phyloP scores from a whole-genome alignment of 164 flowering plant genomes.

The Macadamia tetraphylla region DNA sequence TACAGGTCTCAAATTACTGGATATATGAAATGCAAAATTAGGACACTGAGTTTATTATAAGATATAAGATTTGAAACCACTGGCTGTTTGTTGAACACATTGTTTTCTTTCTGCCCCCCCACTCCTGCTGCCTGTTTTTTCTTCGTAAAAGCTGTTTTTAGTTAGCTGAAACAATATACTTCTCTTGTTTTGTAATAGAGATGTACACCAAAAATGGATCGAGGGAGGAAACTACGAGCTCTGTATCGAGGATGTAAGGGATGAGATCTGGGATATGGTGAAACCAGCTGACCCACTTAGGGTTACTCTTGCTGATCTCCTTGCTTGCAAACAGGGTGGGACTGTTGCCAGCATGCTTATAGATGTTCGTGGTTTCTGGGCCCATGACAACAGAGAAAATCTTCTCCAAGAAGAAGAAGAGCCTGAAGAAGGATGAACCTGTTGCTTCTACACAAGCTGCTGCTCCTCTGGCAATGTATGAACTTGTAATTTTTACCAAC shows the following conservation, averaged over 20 bases:
- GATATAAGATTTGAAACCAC: not conserved
- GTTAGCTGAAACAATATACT: not conserved
- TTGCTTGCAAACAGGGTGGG: conserved; percentile 91
- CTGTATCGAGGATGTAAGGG: conserved; percentile 73
- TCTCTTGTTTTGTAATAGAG: conserved; percentile 30
- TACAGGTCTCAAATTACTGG: conserved; percentile 55
- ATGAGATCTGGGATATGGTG: conserved; percentile 99
- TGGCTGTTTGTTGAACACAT: no score
- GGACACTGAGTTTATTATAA: not conserved
- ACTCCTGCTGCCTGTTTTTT: no score
- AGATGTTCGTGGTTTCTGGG: conserved; percentile 98
- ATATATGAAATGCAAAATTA: conserved; percentile 48
- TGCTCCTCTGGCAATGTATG: conserved; percentile 15
- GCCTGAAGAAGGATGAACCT: conserved; percentile 65
- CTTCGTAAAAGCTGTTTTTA: no score
- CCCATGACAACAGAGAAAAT: conserved; percentile 97
- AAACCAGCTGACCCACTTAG: conserved; percentile 82
- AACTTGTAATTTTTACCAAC: not conserved
- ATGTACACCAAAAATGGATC: conserved; percentile 81
- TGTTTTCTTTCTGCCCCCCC: no score
- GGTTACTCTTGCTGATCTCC: conserved; percentile 70
- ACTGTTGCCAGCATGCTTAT: conserved; percentile 98
- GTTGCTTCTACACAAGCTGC: not conserved
- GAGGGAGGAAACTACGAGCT: conserved; percentile 79
- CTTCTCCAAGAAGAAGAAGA: conserved; percentile 99